A percentile compares a stretch with the other conserved stretches of the same genome.
These are phyloP conservation scores for Cairneyella variabilis DNA, from an alignment of 495 filamentous ascomycete genomes.

Conservation along the genomic window DNA sequence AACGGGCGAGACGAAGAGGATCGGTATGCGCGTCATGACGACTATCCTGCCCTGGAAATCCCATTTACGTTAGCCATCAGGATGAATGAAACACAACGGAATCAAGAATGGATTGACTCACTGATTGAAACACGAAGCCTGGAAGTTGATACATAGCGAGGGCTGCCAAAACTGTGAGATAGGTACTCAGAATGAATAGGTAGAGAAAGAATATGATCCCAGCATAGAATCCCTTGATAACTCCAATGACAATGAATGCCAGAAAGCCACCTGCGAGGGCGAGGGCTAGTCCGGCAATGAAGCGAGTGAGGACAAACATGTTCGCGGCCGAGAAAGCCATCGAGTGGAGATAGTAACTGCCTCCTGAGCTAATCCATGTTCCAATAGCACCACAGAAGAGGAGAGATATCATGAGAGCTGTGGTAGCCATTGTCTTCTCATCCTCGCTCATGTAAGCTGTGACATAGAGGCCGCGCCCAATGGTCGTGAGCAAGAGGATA, in stretches of 20 bases:
- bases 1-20: conserved; percentile 44
- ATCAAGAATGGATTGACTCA: conserved; percentile 7
- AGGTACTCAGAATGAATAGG: conserved; percentile 41
- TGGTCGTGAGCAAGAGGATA: conserved; percentile 52
- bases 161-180: conserved; percentile 43
- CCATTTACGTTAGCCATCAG: too few relatives aligned
- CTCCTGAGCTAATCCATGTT: conserved; percentile 55
- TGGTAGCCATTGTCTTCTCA: conserved; percentile 50
- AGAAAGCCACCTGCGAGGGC: conserved; percentile 43
- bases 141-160: conserved; percentile 56
- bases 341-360: conserved; percentile 56
- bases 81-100: neutral
- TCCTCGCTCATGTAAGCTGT: conserved; percentile 47
- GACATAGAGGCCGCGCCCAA: conserved; percentile 55
- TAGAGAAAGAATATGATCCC: conserved; percentile 50
- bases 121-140: conserved; percentile 47
- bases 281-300: conserved; percentile 56
- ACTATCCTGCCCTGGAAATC: conserved; percentile 3
- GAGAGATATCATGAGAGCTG: conserved; percentile 53
- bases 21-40: conserved; percentile 37
- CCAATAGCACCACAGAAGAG: conserved; percentile 54
- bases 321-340: conserved; percentile 59
- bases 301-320: conserved; percentile 54
- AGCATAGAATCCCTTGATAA: conserved; percentile 30
- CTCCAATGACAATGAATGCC: conserved; percentile 45